Conservation (phyloP, 352 stramenopile genomes). For the Nothophytophthora sp. region DNA sequence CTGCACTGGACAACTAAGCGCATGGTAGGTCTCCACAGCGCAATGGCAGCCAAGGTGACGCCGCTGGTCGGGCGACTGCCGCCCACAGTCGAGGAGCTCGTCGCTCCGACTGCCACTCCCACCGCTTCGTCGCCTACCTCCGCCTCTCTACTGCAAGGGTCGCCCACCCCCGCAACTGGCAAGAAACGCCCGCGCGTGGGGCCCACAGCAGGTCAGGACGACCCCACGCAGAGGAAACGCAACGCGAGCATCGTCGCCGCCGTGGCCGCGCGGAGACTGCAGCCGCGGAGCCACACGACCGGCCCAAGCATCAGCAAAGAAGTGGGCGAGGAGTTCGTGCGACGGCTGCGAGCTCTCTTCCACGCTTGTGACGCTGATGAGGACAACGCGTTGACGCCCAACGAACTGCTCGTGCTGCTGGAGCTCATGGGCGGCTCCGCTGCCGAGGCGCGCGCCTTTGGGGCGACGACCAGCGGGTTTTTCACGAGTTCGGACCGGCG, state of each 20-base stretch:
- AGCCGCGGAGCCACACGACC: constrained; percentile 3
- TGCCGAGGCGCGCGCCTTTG: constrained; percentile 2
- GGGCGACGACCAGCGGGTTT: constrained; percentile 4
- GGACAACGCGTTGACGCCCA: constrained; percentile 29
- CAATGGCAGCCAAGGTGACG: constrained; percentile 9
- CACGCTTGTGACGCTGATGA: constrained; percentile 34
- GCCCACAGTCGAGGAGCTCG: background rate
- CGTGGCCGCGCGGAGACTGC: constrained; percentile 7
- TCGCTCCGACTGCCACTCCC: constrained; percentile 4
- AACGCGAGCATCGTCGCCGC: constrained; percentile 22
- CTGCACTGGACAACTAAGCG: too few species aligned
- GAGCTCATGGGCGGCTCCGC: constrained; percentile 27
- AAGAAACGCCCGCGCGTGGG: constrained; percentile 13
- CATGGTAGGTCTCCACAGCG: background rate
- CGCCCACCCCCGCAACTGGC: background rate
- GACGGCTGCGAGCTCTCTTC: constrained; percentile 29
- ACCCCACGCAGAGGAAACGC: constrained; percentile 6
- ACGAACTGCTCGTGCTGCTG: constrained; percentile 30
- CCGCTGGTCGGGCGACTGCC: background rate
- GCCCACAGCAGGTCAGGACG: background rate
- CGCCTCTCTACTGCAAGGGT: background rate
- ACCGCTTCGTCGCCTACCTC: constrained; percentile 1
- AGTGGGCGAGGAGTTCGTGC: constrained; percentile 27
- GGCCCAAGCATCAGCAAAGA: constrained; percentile 18
- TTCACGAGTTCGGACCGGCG: constrained; percentile 1